Evolutionary conservation across 805 yeast species (phyloP), one percentile per base, ranked within the genome.

Genomic region (Ogataea wickerhamii): DNA sequence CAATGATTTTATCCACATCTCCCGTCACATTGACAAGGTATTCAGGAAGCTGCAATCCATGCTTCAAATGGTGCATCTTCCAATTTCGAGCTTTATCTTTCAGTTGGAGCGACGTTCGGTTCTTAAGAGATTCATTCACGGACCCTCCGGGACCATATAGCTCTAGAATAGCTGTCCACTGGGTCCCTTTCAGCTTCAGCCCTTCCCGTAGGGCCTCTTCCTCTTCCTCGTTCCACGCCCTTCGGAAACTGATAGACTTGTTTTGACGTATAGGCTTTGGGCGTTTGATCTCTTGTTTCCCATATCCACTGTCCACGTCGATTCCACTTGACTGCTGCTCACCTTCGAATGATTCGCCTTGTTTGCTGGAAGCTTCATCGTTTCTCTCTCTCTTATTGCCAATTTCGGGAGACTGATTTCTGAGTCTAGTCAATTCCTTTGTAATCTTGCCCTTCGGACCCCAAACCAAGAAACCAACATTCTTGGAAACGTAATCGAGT

Each of bases 41-140:
- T 2, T 73, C 79, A 0, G 98, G 98, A 3, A 91, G 76, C 7
- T 84, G 82, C 25, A 79, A 61, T 1, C 84, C 85, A 36, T 80
- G 74, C 53, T 87, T 85, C 41, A 88, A 65, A 57, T 82, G 87
- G 48, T 81, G 80, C 76, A 89, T 75, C 58, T 93, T 93, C 87
- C 96, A 84, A 57, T 93, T 93, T 48, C 98, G 74, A 0, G 98
- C 98, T 58, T 93, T 93, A 58, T 93, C 98, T 60, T 93, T 93
- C 41, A 93, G 70, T 58, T 93, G 98, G 13, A 91, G 87, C 53
- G 88, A 95, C 4, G 84, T 82, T 56, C 98, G 71, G 57, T 87
- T 85, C 61, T 87, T 91, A 49, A 93, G 70, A 1, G 80, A 76
- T 58, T 93, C 98, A 28, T 81, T 78, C 18, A 83, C 71, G 32